A percentile compares a stretch with the other conserved stretches of the same genome.
Evolutionary conservation across 208 protist species (phyloP).

Genomic region (Leishmania mexicana): DNA sequence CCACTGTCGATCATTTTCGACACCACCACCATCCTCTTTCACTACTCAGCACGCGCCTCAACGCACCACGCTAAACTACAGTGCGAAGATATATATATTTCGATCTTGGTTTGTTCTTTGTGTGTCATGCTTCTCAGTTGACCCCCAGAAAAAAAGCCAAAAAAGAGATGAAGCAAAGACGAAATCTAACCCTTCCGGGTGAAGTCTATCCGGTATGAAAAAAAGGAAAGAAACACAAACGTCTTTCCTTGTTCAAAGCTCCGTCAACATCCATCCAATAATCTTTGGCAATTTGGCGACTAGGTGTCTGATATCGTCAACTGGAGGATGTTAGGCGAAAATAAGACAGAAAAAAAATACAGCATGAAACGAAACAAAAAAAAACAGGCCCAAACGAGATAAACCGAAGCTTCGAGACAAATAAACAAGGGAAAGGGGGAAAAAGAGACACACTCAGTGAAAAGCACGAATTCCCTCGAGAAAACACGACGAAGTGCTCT

Average conservation of each 20-base stretch:
- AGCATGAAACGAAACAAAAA: background rate
- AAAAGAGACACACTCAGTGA: conserved; percentile 2
- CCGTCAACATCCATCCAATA: conserved; percentile 2
- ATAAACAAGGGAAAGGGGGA: background rate
- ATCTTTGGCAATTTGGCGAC: conserved; percentile 18
- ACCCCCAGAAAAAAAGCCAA: background rate
- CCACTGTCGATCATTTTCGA: background rate
- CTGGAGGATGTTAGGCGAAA: background rate
- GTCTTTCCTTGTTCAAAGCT: background rate
- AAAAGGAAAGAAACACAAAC: background rate
- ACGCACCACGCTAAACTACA: background rate
- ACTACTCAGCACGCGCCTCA: too few species aligned
- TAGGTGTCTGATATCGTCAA: background rate
- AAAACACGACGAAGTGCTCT: background rate
- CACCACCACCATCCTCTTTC: too few species aligned
- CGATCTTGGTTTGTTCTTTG: conserved; percentile 10
- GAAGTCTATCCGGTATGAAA: conserved; percentile 26
- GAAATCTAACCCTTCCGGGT: conserved; percentile 38
- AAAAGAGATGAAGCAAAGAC: conserved; percentile 7
- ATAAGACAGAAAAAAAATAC: background rate
- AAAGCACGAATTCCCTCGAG: background rate
- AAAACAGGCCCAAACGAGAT: background rate
- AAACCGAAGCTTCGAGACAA: background rate
- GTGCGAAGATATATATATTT: background rate
- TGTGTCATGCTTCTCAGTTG: conserved; percentile 7